Conservation (phyloP, 768 basidiomycete genomes). For the Tulasnella calospora region DNA sequence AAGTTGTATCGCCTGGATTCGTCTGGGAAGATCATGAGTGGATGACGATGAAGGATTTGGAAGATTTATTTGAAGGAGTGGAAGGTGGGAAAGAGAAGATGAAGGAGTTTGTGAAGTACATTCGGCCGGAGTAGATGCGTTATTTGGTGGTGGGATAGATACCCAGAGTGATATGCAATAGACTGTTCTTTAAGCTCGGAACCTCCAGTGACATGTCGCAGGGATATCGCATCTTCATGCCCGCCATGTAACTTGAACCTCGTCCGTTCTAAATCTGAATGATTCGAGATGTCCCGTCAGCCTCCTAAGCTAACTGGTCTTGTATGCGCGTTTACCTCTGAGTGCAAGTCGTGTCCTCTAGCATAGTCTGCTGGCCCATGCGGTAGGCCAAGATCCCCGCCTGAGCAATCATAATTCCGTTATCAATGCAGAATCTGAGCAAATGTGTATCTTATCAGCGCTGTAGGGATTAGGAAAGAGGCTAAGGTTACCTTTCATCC, state of each 20-base stretch:
- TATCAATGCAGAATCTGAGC: slow-evolving; percentile 97
- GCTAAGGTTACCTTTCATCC: slow-evolving; percentile 70
- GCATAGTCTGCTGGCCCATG: slow-evolving; percentile 77
- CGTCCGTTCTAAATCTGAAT: slow-evolving; percentile 84
- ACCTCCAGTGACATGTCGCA: neutral
- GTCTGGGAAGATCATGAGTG: slow-evolving; percentile 50
- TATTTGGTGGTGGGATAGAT: neutral
- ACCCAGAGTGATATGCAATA: neutral
- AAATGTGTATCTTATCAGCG: neutral
- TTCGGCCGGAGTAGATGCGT: slow-evolving; percentile 1
- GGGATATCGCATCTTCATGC: slow-evolving; percentile 36
- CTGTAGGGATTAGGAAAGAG: neutral
- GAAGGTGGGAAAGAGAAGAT: slow-evolving; percentile 33
- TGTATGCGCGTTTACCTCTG: slow-evolving; percentile 57
- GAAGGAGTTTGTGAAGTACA: slow-evolving; percentile 14
- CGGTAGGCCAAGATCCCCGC: slow-evolving; percentile 87
- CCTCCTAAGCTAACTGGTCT: neutral
- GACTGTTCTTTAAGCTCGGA: neutral
- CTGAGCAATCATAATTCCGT: slow-evolving; percentile 99
- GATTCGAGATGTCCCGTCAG: neutral
- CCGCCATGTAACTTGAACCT: slow-evolving; percentile 89
- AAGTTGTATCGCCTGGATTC: slow-evolving; percentile 57
- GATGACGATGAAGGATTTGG: slow-evolving; percentile 39
- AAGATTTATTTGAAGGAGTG: slow-evolving; percentile 37
- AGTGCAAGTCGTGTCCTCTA: slow-evolving; percentile 80